phyloP scores from a whole-genome alignment of 495 filamentous ascomycete genomes.

The Aspergillus egyptiacus region DNA sequence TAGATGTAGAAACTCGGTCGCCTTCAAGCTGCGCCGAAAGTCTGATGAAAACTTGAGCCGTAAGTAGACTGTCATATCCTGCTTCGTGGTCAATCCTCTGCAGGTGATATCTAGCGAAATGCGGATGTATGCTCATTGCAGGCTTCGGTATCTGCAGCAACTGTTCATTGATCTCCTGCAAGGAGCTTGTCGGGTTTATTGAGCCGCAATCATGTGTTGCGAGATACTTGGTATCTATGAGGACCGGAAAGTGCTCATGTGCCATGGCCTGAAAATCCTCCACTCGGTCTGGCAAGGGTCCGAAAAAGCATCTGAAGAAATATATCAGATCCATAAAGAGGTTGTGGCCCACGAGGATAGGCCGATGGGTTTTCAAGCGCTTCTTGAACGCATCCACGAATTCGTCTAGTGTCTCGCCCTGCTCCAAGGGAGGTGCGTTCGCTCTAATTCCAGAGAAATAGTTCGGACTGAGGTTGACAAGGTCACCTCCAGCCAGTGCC shows the following conservation, averaged over 20 bases:
- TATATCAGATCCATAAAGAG: slow-evolving; percentile 68
- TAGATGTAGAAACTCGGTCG: background rate
- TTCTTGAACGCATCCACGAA: slow-evolving; percentile 26
- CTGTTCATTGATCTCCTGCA: slow-evolving; percentile 44
- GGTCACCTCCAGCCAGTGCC: slow-evolving; percentile 54
- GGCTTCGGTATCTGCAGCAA: slow-evolving; percentile 36
- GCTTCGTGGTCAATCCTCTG: slow-evolving; percentile 54
- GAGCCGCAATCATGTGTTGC: slow-evolving; percentile 50
- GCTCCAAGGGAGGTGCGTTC: slow-evolving; percentile 39
- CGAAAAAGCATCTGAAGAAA: slow-evolving; percentile 64
- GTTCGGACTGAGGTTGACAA: slow-evolving; percentile 43
- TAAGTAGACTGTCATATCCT: slow-evolving; percentile 68
- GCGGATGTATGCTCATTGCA: slow-evolving; percentile 36
- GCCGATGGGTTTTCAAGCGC: slow-evolving; percentile 40
- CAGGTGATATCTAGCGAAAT: slow-evolving; percentile 45
- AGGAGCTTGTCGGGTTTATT: slow-evolving; percentile 43
- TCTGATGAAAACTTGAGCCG: slow-evolving; percentile 59
- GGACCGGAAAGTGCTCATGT: slow-evolving; percentile 55
- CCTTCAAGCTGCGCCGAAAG: slow-evolving; percentile 48
- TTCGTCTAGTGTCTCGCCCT: slow-evolving; percentile 25
- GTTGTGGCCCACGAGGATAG: slow-evolving; percentile 70
- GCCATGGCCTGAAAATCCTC: slow-evolving; percentile 53
- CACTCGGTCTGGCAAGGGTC: slow-evolving; percentile 54
- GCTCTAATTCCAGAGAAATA: slow-evolving; percentile 28
- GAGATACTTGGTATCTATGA: slow-evolving; percentile 78